phyloP scores from a whole-genome alignment of 441 rosid genomes.

The Geranium incanum region DNA sequence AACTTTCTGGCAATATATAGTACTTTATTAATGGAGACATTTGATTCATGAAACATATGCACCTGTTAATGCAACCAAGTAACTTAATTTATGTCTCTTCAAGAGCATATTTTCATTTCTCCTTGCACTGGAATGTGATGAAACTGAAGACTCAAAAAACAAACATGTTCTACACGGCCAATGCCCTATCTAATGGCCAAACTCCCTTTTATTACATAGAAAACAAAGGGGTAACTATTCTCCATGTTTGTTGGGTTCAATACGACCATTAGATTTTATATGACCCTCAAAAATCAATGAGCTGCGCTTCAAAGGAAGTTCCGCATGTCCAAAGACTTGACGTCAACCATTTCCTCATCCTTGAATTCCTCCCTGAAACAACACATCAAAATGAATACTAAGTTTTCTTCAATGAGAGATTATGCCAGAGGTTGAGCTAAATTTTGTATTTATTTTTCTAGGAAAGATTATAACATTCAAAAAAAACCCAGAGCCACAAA shows the following conservation, averaged over 20 bases:
- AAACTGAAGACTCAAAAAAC: background rate
- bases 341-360: constrained; percentile 61
- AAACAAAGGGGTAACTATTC: constrained; percentile 11
- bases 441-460: too few relatives aligned
- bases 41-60: background rate
- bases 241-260: constrained; percentile 7
- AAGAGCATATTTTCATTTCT: background rate
- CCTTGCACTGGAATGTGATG: background rate
- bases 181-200: background rate
- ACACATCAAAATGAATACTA: background rate
- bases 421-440: background rate
- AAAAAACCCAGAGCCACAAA: too few relatives aligned
- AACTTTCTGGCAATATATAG: too few relatives aligned
- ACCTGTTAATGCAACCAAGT: background rate
- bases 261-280: too few relatives aligned
- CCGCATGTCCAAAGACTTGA: constrained; percentile 82
- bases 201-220: constrained; percentile 15
- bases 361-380: constrained; percentile 83
- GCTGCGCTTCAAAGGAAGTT: constrained; percentile 53
- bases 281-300: background rate
- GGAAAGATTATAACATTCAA: too few relatives aligned
- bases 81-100: background rate
- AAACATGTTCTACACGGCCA: background rate
- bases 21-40: background rate
- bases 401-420: background rate